Percentiles rank a stretch among this genome's conserved stretches.
These are phyloP conservation scores for Fusarium neocosmosporiellum DNA, from an alignment of 2,329 filamentous ascomycete species.

Conservation along the genomic window DNA sequence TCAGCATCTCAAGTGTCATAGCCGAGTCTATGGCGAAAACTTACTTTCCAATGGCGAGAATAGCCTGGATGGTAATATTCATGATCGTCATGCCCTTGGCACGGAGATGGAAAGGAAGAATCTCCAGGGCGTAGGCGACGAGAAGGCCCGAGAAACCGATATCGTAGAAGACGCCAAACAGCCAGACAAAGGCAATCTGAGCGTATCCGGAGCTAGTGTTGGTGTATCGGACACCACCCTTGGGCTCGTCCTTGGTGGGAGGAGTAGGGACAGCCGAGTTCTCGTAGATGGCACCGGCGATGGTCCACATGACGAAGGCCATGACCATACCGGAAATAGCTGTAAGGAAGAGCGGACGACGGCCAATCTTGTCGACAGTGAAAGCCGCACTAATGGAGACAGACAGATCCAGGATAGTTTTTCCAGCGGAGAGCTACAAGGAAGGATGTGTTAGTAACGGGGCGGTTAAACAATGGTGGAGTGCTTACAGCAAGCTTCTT, in stretches of 20 bases:
- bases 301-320: constrained; percentile 62
- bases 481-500: constrained; percentile 64
- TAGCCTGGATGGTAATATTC: constrained; percentile 72
- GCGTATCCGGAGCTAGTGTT: constrained; percentile 61
- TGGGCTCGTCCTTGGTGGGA: constrained; percentile 27
- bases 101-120: constrained; percentile 68
- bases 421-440: constrained; percentile 59
- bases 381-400: constrained; percentile 66
- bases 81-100: constrained; percentile 72
- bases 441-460: constrained; percentile 4
- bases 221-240: constrained; percentile 45
- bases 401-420: constrained; percentile 68
- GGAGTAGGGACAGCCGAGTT: constrained; percentile 46
- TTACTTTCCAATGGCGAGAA: constrained; percentile 70
- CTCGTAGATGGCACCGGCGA: constrained; percentile 64
- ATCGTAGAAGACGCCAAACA: constrained; percentile 69
- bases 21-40: constrained; percentile 28
- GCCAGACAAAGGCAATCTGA: constrained; percentile 69
- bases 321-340: constrained; percentile 61
- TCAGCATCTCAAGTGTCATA: background rate
- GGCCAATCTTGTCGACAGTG: constrained; percentile 62
- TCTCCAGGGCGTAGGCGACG: constrained; percentile 68
- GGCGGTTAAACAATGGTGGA: no score
- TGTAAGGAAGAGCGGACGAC: constrained; percentile 64
- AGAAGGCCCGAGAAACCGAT: constrained; percentile 70